These are phyloP conservation scores for Bolboschoenoplectus hybrid DNA, from an alignment of 202 grass and related monocot species.

Conservation along the genomic window DNA sequence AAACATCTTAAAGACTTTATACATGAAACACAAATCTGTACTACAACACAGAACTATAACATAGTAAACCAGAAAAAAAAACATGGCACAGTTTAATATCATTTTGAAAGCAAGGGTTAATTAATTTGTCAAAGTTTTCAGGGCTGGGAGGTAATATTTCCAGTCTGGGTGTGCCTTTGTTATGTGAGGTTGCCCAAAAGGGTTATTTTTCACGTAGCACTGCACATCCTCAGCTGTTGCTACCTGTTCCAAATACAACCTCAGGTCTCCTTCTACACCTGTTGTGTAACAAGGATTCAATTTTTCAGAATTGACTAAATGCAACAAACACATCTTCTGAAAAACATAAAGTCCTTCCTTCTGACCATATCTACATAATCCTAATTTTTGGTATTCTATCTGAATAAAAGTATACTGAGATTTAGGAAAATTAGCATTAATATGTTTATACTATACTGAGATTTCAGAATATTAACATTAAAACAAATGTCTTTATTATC, in stretches of 20 bases:
- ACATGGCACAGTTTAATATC: not conserved
- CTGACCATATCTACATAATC: not conserved
- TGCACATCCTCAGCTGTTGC: slow-evolving; percentile 64
- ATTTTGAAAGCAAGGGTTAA: slow-evolving; percentile 15
- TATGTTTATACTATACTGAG: no score
- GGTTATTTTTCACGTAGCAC: slow-evolving; percentile 62
- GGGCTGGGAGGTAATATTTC: slow-evolving; percentile 62
- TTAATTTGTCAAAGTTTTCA: slow-evolving; percentile 40
- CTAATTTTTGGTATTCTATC: not conserved
- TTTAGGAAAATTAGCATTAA: not conserved
- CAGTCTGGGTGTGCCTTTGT: slow-evolving; percentile 53
- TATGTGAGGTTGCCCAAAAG: slow-evolving; percentile 76
- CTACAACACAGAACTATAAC: not conserved
- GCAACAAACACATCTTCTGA: not conserved
- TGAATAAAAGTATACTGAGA: not conserved
- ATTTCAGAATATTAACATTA: no score
- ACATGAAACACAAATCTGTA: not conserved
- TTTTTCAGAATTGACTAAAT: not conserved
- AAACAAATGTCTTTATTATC: not conserved
- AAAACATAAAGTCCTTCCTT: not conserved
- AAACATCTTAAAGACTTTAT: not conserved
- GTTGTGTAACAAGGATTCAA: slow-evolving; percentile 24
- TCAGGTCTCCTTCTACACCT: slow-evolving; percentile 63
- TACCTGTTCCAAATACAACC: slow-evolving; percentile 72
- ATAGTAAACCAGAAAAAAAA: not conserved